Evolutionary conservation across 805 yeast species (phyloP), one percentile per base, ranked within the genome.

Genomic region (Lachancea sp.): DNA sequence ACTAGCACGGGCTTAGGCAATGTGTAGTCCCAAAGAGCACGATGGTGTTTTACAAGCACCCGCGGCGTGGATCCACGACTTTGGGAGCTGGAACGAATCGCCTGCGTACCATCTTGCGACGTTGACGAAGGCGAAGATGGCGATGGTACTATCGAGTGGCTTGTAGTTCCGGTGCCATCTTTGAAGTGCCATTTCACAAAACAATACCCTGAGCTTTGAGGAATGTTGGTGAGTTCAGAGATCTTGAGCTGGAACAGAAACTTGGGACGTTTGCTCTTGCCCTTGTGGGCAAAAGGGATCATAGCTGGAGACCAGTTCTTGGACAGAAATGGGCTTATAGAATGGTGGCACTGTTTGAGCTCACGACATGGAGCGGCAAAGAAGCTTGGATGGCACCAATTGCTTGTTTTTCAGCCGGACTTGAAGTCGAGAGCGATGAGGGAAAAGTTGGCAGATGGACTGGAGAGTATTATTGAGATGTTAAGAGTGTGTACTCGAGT

Each of bases 201-300:
- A 53, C 91, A 79, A 31, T 69, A 59, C 0, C 95, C 95, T 2
- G 79, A 69, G 1, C 82, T 71, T 52, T 85, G 89, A 1, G 98
- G 98, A 25, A 91, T 76, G 56, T 90, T 90, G n/a, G 82, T 74
- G 38, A 91, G 68, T 51, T 86, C 95, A 45, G 77, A 74, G 39
- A 89, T 73, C 15, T 73, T 63, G 25, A 87, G 65, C 17, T 70
- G 62, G 34, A 87, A 70, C 41, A 76, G 67, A 62, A 86, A 90
- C 63, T 78, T 79, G 7, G 87, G 85, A 47, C 74, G 70, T 47
- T 62, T 69, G 36, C 63, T 55, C 29, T 60, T 65, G 18, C 54
- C 56, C 38, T 53, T 53, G 29, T 50, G 43, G 9, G 52, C 41
- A 16, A 58, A 46, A 5, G 49, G 34, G 22, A 38, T 44, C 50